phyloP scores from a whole-genome alignment of 768 basidiomycete species.

The Neoboletus subvelutipes region DNA sequence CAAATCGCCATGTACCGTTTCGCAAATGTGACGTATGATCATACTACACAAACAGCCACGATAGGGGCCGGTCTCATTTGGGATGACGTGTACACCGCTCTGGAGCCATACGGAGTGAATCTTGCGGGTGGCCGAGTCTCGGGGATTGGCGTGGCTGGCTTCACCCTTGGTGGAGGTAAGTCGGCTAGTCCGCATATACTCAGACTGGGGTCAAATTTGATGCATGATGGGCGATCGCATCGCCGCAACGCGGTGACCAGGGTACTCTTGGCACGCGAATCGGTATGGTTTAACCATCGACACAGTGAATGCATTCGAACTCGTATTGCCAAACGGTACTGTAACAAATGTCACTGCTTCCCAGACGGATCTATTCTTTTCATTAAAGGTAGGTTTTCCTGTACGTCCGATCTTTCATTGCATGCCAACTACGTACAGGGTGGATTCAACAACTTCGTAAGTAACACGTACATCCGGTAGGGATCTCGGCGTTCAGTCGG shows the following conservation, averaged over 20 bases:
- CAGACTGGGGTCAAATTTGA: background rate
- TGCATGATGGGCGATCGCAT: constrained; percentile 5
- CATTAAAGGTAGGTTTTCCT: constrained; percentile 37
- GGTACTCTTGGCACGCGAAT: constrained; percentile 66
- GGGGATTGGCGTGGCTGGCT: constrained; percentile 60
- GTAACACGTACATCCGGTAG: constrained; percentile 3
- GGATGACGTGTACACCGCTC: constrained; percentile 63
- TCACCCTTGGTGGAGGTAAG: constrained; percentile 57
- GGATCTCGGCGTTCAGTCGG: constrained; percentile 35
- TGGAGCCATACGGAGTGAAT: constrained; percentile 48
- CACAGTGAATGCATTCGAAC: constrained; percentile 52
- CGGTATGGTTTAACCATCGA: constrained; percentile 58
- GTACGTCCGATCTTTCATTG: background rate
- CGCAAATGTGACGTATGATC: constrained; percentile 43
- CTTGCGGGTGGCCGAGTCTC: constrained; percentile 60
- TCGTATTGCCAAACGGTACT: constrained; percentile 57
- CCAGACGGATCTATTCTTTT: constrained; percentile 45
- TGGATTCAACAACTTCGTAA: constrained; percentile 62
- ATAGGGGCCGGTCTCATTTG: constrained; percentile 50
- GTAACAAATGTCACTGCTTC: constrained; percentile 37
- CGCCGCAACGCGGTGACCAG: constrained; percentile 30
- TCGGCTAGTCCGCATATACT: background rate
- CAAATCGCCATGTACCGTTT: constrained; percentile 57
- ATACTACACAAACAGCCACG: constrained; percentile 37
- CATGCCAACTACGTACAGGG: constrained; percentile 40